Evolutionary conservation across 345 rosid species (phyloP).

Genomic region (Camelina hispida): DNA sequence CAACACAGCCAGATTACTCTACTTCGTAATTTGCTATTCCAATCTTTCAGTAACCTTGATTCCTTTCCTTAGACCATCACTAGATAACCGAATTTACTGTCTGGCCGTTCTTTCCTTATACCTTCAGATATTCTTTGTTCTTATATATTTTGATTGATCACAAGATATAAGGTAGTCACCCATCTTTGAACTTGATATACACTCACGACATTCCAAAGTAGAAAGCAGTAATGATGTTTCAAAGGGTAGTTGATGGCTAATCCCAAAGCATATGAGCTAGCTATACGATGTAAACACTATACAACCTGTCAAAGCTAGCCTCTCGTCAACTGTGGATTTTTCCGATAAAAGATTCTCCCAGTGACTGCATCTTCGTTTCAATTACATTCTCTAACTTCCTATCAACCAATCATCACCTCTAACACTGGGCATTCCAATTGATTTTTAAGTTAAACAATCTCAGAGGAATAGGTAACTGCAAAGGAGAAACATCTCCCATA

Average conservation of each 20-base stretch:
- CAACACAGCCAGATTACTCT: constrained; percentile 24
- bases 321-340: neutral
- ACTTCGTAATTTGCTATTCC: constrained; percentile 11
- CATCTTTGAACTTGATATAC: neutral
- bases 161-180: too few relatives aligned
- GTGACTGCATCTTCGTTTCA: constrained; percentile 4
- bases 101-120: neutral
- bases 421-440: neutral
- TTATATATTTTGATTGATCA: neutral
- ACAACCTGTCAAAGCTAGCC: neutral
- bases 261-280: constrained; percentile 19
- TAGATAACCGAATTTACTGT: neutral
- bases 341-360: neutral
- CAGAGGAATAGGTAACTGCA: constrained; percentile 2
- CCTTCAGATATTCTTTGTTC: neutral
- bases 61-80: neutral
- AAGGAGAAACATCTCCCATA: neutral
- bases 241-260: constrained; percentile 10
- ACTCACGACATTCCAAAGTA: neutral
- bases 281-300: neutral
- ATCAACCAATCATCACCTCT: constrained; percentile 17
- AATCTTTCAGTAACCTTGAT: neutral
- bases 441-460: neutral
- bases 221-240: constrained; percentile 1
- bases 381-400: constrained; percentile 17